Evolutionary conservation across 78 protist species (phyloP), one percentile per base, ranked within the genome.

Genomic region (Diacronema lutheri): DNA sequence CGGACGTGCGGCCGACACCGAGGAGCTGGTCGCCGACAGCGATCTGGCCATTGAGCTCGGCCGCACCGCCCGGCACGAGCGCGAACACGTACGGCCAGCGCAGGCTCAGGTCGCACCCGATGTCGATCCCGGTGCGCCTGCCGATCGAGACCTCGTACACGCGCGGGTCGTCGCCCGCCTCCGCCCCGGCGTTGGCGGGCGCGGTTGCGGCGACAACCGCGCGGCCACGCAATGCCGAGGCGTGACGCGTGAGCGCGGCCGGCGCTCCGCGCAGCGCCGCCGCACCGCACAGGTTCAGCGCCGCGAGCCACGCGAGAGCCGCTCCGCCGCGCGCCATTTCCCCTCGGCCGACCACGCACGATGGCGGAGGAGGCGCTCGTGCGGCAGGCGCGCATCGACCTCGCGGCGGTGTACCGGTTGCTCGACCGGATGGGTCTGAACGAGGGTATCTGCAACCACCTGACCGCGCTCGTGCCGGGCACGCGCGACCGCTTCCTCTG

Each of bases 11-110:
- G 16, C 14, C 56, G 16, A 71, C 35, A 1, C 25, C 37, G 7
- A 71, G 20, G 19, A 71, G 57, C 33, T 71, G 79, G 57, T 71
- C 79, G 50, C 79, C 79, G 29, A 41, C 26, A 9, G 13, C 6
- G 21, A 71, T 10, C 21, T 29, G 26, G 35, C 58, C 79, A 25
- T 1, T 1, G 20, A 56, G 79, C 57, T 38, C 79, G 0, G 79
- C 79, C 23, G 79, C 50, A 35, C 79, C 79, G 9, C 35, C 35
- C 4, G 50, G 79, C 37, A 33, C 35, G 16, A 71, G 57, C n/a
- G 50, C 23, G 35, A 71, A 3, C 79, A 71, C 79, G 35, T 71
- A 71, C 5, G 79, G 79, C 79, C 79, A 71, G 31, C 79, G 21
- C 5, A 71, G 79, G 10, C 23, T 10, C 12, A 71, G 11, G 57